phyloP scores from a whole-genome alignment of 2,329 filamentous ascomycete species.

The Rasamsonia emersonii region DNA sequence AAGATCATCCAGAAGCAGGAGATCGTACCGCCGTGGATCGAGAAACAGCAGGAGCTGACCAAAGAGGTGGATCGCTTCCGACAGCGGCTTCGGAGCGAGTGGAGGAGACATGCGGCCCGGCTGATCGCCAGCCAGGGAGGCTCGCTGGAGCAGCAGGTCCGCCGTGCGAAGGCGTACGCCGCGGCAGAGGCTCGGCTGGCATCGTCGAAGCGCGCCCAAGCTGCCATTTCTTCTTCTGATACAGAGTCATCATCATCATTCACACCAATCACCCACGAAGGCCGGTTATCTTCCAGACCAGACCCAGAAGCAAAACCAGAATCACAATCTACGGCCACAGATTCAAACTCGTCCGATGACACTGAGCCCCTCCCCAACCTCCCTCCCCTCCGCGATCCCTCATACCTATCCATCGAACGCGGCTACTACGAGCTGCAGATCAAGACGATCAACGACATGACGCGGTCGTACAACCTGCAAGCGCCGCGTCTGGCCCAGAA shows the following conservation, averaged over 20 bases:
- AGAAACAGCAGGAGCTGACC: constrained; percentile 88
- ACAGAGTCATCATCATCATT: constrained; percentile 1
- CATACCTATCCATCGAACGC: constrained; percentile 64
- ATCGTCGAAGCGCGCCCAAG: constrained; percentile 17
- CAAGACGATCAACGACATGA: constrained; percentile 66
- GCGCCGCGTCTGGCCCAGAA: constrained; percentile 88
- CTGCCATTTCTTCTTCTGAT: constrained; percentile 12
- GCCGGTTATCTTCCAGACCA: constrained; percentile 12
- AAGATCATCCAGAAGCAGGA: constrained; percentile 97
- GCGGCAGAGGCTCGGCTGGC: constrained; percentile 54
- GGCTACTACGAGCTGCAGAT: constrained; percentile 71
- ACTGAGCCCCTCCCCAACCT: constrained; percentile 30
- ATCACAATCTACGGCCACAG: constrained; percentile 2
- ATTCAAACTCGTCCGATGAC: constrained; percentile 7
- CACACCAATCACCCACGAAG: constrained; percentile 18
- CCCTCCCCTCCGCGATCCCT: constrained; percentile 65
- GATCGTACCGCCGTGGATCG: constrained; percentile 94
- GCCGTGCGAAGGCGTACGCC: constrained; percentile 63
- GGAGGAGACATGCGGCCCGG: constrained; percentile 72
- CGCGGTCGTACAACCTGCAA: constrained; percentile 89
- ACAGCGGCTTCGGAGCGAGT: constrained; percentile 65
- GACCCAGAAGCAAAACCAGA: constrained; percentile 1
- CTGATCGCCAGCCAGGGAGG: constrained; percentile 72
- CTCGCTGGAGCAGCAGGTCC: constrained; percentile 62
- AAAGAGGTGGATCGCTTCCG: constrained; percentile 64